Evolutionary conservation across 495 filamentous ascomycete genomes (phyloP).

Genomic region (Pseudotulostoma volvatum): DNA sequence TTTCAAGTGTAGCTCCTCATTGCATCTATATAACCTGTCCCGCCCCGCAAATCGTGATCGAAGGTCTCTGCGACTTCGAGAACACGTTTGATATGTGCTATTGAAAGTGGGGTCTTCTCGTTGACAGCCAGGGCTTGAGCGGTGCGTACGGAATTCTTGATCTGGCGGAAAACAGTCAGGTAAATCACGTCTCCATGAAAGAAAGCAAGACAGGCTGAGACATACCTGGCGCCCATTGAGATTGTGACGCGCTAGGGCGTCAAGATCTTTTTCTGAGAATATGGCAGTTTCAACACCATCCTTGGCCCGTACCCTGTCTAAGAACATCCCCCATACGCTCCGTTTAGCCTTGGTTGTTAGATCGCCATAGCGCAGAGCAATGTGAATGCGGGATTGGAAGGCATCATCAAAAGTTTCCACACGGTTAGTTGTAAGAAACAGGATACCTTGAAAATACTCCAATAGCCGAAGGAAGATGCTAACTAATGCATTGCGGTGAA

Average conservation of each 20-base stretch:
- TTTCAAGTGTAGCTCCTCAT: slow-evolving; percentile 35
- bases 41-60: slow-evolving; percentile 57
- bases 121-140: slow-evolving; percentile 76
- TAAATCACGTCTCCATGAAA: no score
- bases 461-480: slow-evolving; percentile 56
- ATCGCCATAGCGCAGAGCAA: slow-evolving; percentile 66
- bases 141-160: slow-evolving; percentile 83
- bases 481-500: slow-evolving; percentile 63
- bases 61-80: slow-evolving; percentile 72
- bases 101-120: slow-evolving; percentile 49
- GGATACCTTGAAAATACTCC: slow-evolving; percentile 64
- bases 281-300: slow-evolving; percentile 42
- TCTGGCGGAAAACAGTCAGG: slow-evolving; percentile 37
- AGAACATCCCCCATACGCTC: slow-evolving; percentile 75
- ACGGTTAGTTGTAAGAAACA: slow-evolving; percentile 70
- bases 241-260: slow-evolving; percentile 46
- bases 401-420: slow-evolving; percentile 59
- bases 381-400: slow-evolving; percentile 52
- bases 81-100: slow-evolving; percentile 71
- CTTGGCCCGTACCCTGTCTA: slow-evolving; percentile 49
- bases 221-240: slow-evolving; percentile 75
- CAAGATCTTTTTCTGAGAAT: slow-evolving; percentile 56
- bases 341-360: slow-evolving; percentile 60
- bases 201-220: no score
- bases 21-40: slow-evolving; percentile 38